These are phyloP conservation scores for Drechslera avenae DNA, from an alignment of 2,329 filamentous ascomycete genomes.

Conservation along the genomic window DNA sequence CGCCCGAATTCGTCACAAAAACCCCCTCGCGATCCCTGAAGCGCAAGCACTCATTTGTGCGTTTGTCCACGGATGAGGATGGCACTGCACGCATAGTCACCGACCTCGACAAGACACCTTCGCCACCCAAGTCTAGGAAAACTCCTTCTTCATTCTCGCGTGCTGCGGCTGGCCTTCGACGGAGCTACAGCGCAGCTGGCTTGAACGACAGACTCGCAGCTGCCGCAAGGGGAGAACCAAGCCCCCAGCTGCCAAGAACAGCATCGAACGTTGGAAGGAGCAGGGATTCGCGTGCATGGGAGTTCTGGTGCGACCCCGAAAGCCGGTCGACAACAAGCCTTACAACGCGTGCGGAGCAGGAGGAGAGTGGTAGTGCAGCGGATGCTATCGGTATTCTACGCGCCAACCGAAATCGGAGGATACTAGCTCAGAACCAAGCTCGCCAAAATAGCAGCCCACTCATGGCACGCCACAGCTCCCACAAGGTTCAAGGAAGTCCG, in stretches of 20 bases:
- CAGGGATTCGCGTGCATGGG: conserved; percentile 86
- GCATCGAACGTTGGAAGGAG: conserved; percentile 71
- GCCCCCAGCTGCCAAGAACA: conserved; percentile 52
- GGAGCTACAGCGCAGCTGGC: conserved; percentile 71
- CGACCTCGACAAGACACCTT: conserved; percentile 70
- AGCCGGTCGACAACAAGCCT: conserved; percentile 70
- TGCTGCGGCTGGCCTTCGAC: conserved; percentile 62
- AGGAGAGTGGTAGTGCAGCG: conserved; percentile 77
- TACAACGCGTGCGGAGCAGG: conserved; percentile 79
- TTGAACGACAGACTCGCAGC: conserved; percentile 44
- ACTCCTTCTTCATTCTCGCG: conserved; percentile 50
- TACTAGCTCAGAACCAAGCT: conserved; percentile 58
- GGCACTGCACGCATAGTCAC: conserved; percentile 87
- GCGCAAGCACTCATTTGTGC: conserved; percentile 61
- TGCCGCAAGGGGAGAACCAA: conserved; percentile 34
- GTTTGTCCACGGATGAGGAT: conserved; percentile 82
- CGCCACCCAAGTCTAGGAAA: conserved; percentile 62
- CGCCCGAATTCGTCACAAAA: conserved; percentile 44
- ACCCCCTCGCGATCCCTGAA: conserved; percentile 54
- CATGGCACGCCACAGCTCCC: conserved; percentile 33
- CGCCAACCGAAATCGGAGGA: conserved; percentile 65
- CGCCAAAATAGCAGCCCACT: conserved; percentile 69
- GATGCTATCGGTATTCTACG: conserved; percentile 82
- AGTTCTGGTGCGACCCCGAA: conserved; percentile 85
- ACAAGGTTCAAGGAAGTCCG: conserved; percentile 39